These are phyloP conservation scores for Fistulinella prunicolor DNA, from an alignment of 768 basidiomycete genomes.

Conservation along the genomic window DNA sequence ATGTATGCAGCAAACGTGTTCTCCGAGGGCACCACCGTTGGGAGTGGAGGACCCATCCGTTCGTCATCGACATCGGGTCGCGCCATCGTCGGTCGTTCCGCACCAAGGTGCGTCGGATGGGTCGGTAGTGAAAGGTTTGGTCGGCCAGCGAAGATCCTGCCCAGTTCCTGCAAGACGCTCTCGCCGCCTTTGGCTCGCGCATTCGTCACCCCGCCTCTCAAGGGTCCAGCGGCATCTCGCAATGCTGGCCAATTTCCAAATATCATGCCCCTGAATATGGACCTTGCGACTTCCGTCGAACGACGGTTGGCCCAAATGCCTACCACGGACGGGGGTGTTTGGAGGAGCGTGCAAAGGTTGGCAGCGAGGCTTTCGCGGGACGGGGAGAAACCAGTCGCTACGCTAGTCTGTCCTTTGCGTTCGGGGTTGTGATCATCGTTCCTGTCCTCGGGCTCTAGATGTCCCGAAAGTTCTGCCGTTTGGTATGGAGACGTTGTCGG, in stretches of 20 bases:
- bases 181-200: conserved; percentile 16
- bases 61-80: background rate
- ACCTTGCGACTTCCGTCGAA: conserved; percentile 47
- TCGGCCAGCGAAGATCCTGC: conserved; percentile 8
- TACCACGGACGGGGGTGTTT: conserved; percentile 27
- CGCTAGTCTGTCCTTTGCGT: background rate
- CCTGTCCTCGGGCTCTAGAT: background rate
- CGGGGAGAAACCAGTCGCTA: background rate
- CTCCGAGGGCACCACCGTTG: conserved; percentile 47
- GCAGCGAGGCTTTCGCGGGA: conserved; percentile 10
- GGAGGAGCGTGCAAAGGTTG: conserved; percentile 13
- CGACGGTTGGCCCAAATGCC: conserved; percentile 45
- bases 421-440: background rate
- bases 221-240: conserved; percentile 36
- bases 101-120: background rate
- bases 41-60: conserved; percentile 17
- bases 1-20: conserved; percentile 56
- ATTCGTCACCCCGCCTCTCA: conserved; percentile 23
- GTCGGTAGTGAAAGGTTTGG: conserved; percentile 14
- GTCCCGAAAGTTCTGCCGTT: background rate
- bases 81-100: conserved; percentile 5
- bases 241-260: conserved; percentile 56
- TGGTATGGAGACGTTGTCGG: conserved; percentile 4
- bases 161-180: conserved; percentile 20
- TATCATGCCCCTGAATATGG: conserved; percentile 54